These are phyloP conservation scores for Peronosclerospora sorghi DNA, from an alignment of 352 stramenopile genomes.

Conservation along the genomic window DNA sequence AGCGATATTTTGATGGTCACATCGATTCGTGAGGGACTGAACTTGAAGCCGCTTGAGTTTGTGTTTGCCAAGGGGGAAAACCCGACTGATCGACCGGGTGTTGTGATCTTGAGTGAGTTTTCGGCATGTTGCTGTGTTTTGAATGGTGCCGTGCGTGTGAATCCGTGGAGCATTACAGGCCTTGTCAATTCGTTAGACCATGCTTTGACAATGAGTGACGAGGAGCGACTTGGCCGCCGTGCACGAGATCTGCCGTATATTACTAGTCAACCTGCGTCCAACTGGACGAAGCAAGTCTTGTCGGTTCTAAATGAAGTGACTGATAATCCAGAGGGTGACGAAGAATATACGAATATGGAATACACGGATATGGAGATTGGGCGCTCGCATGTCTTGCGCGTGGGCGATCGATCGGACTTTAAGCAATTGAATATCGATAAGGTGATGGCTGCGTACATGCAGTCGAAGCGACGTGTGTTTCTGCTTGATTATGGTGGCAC, in stretches of 20 bases:
- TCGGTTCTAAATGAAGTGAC: conserved; percentile 75
- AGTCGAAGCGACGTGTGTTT: conserved; percentile 86
- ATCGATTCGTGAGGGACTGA: conserved; percentile 95
- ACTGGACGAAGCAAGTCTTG: conserved; percentile 95
- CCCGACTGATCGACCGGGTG: conserved; percentile 66
- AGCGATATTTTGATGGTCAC: conserved; percentile 94
- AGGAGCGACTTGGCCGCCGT: conserved; percentile 83
- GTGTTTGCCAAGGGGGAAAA: conserved; percentile 75
- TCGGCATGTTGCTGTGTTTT: conserved; percentile 92
- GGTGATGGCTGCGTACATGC: conserved; percentile 80
- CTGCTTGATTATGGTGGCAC: conserved; percentile 97
- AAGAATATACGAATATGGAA: conserved; percentile 76
- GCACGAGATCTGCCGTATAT: conserved; percentile 96
- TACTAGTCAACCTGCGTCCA: conserved; percentile 81
- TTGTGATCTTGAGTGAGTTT: conserved; percentile 96
- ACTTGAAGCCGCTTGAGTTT: conserved; percentile 94
- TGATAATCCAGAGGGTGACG: conserved; percentile 51
- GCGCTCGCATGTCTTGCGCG: conserved; percentile 55
- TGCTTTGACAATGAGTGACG: conserved; percentile 86
- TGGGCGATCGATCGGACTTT: conserved; percentile 63
- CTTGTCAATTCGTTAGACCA: conserved; percentile 87
- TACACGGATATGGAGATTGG: conserved; percentile 84
- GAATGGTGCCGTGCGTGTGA: conserved; percentile 93
- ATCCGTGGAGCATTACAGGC: conserved; percentile 95
- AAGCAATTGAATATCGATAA: conserved; percentile 74